Evolutionary conservation across 78 protist species (phyloP).

Genomic region (Dictyostelium purpureum): DNA sequence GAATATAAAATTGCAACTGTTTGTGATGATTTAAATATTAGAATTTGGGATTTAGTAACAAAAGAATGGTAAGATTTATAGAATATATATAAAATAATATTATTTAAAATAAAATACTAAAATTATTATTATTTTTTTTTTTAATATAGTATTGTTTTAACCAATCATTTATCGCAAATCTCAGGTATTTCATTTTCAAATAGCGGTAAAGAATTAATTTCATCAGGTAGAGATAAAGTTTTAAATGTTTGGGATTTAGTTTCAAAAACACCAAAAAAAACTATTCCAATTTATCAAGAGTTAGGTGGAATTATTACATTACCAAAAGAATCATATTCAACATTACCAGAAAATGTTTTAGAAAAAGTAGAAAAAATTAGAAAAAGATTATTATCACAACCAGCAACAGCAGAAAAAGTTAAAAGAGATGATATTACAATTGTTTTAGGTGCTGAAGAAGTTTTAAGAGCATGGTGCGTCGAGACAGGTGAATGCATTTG

Average conservation of each 20-base stretch:
- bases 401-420: constrained; percentile 1
- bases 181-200: constrained; percentile 66
- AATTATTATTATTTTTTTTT: neutral
- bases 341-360: neutral
- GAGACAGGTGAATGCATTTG: constrained; percentile 73
- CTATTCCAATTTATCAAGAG: constrained; percentile 67
- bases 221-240: constrained; percentile 73
- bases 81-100: neutral
- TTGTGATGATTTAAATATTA: constrained; percentile 50
- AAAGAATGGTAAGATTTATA: constrained; percentile 33
- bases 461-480: constrained; percentile 72
- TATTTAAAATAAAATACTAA: neutral
- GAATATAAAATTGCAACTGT: constrained; percentile 19
- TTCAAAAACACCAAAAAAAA: constrained; percentile 25
- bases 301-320: constrained; percentile 36
- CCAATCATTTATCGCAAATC: constrained; percentile 43
- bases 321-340: neutral
- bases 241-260: constrained; percentile 65
- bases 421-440: constrained; percentile 17
- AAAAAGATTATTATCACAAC: neutral
- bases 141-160: neutral
- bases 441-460: constrained; percentile 67
- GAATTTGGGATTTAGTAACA: constrained; percentile 73
- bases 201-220: constrained; percentile 40
- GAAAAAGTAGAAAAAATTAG: constrained; percentile 11